Evolutionary conservation across 2,329 filamentous ascomycete species (phyloP), one percentile per base, ranked within the genome.

Genomic region (Fusarium citri): DNA sequence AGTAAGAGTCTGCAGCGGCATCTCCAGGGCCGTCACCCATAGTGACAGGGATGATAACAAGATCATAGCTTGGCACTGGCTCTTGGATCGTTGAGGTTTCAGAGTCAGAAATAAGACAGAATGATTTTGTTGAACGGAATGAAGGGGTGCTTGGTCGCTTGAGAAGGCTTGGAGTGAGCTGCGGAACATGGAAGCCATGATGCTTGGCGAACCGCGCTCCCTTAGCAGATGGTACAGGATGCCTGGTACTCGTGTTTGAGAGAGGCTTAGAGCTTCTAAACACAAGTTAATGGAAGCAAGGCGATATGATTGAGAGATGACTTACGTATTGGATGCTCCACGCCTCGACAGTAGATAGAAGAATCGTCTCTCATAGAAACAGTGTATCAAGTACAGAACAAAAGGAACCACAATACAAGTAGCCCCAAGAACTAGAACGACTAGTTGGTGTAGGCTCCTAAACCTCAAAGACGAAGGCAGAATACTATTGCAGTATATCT

Each of bases 71-170:
- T 15, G 20, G 22, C 3, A 28, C 23, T n/a, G n/a, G 15, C 16
- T 28, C 26, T 30, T 54, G 25, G 22, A 12, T 4, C 14, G 18
- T 22, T 18, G 15, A 25, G 8, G 28, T 18, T 45, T 54, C 50
- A 18, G 25, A 31, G n/a, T 45, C 40, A 1, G 50, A 45, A 11
- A 30, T 5, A 31, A 57, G 23, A 41, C 45, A 57, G 25, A 57
- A 57, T 18, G 55, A 57, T 20, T 25, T 50, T 31, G 45, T 50
- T 11, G 55, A 57, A 12, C 55, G 55, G 18, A 57, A 57, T 50
- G 55, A 57, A 11, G 55, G 8, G 8, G 45, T 49, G 7, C 26
- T 42, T 22, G 37, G 50, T n/a, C 37, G 42, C n/a, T 31, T 54
- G 3, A 23, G 18, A 4, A 45, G 23, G 4, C 16, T 18, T 14